These are phyloP conservation scores for Fusarium mexicanum DNA, from an alignment of 2,329 filamentous ascomycete genomes.

Conservation along the genomic window DNA sequence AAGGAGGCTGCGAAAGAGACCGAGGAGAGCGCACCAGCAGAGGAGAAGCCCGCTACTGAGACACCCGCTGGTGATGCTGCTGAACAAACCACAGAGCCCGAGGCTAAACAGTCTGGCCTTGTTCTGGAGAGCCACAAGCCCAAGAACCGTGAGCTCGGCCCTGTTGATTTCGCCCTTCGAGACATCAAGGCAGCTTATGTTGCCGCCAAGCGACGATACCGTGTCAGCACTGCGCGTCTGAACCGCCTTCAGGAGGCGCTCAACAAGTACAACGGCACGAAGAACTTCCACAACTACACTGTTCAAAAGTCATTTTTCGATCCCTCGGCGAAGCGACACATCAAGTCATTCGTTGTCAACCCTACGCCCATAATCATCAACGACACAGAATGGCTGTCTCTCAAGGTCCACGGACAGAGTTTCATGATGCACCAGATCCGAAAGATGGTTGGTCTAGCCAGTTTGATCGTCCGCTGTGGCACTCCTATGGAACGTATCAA, in stretches of 20 bases:
- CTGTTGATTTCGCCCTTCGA: constrained; percentile 73
- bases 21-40: constrained; percentile 26
- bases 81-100: constrained; percentile 33
- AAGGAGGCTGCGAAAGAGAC: constrained; percentile 33
- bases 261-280: constrained; percentile 80
- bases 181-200: constrained; percentile 85
- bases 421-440: constrained; percentile 99
- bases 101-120: constrained; percentile 34
- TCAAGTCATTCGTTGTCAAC: constrained; percentile 89
- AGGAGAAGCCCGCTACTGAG: constrained; percentile 39
- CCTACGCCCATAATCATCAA: constrained; percentile 82
- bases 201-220: constrained; percentile 83
- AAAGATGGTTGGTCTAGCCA: constrained; percentile 97
- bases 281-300: constrained; percentile 98
- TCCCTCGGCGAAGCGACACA: constrained; percentile 86
- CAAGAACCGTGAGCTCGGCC: constrained; percentile 55
- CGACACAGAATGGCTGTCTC: constrained; percentile 92
- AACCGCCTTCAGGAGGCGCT: constrained; percentile 80
- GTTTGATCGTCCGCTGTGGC: constrained; percentile 85
- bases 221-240: constrained; percentile 77
- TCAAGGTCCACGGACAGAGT: constrained; percentile 96
- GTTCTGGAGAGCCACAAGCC: constrained; percentile 48
- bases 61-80: constrained; percentile 22
- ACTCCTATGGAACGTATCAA: constrained; percentile 75
- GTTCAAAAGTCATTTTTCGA: constrained; percentile 86